Evolutionary conservation across 2,329 filamentous ascomycete genomes (phyloP), one percentile per base, ranked within the genome.

Genomic region (Fusarium circinatum): DNA sequence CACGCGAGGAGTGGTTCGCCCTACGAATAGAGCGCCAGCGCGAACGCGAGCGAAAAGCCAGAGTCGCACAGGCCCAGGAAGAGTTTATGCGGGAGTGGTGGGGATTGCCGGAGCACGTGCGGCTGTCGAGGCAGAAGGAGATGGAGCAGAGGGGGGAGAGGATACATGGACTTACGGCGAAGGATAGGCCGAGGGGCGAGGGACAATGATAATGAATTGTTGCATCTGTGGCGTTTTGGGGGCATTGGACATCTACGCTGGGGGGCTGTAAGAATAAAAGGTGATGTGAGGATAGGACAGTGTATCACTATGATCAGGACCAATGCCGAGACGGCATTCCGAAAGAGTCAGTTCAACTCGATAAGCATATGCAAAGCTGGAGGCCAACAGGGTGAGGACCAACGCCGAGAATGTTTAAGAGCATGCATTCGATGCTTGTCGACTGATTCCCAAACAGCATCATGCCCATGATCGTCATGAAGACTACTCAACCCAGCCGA

Each of bases 1-100:
- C 96, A 73, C 88, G 96, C 59, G 93, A 95, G 82, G 95, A 98
- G 81, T 99, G 96, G 96, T 98, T 98, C 82, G 90, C 91, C 58
- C 88, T 89, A 73, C 89, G 94, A 58, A 86, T 94, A 76, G 90
- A 94, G 84, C 88, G 95, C 63, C 89, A 91, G 77, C 85, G 85
- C 65, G 90, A 92, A 82, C 85, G 91, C 42, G 91, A 94, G 82
- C 86, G 88, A 71, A 91, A 91, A 78, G 86, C 88, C 62, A 84
- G 84, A 68, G 85, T 90, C 76, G 88, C 88, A 73, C 83, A 85
- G 60, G 89, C 91, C 77, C 90, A 92, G 83, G 89, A 92, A 81
- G 86, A 87, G 51, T 92, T 92, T 69, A 85, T 91, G 80, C 82
- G 89, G 68, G 90, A 91, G 84, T 92, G 90, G 90, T 92, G 90